Conservation (phyloP, 768 basidiomycete species). For the Termitomyces sp. region DNA sequence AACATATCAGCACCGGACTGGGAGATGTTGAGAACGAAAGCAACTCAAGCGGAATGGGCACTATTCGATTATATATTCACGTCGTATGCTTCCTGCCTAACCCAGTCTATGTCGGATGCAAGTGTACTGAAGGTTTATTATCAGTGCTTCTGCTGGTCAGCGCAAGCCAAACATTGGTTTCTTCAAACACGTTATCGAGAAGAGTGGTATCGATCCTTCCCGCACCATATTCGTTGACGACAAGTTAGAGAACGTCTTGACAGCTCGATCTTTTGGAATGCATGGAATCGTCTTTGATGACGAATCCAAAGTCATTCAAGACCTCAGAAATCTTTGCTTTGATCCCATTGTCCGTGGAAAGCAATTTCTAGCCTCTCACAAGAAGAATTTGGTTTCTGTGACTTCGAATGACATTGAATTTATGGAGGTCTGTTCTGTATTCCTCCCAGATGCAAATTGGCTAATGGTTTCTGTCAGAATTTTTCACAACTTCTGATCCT, state of each 20-base stretch:
- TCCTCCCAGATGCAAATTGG: background rate
- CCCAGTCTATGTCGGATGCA: background rate
- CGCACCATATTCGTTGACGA: background rate
- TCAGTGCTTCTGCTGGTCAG: background rate
- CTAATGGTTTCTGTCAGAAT: background rate
- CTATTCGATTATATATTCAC: background rate
- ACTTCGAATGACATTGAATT: background rate
- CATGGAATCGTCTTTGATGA: too few species aligned
- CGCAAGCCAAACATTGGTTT: too few species aligned
- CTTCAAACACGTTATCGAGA: background rate
- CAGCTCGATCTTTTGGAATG: too few species aligned
- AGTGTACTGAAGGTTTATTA: background rate
- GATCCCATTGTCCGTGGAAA: background rate
- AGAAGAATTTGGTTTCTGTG: background rate
- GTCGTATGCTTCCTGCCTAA: background rate
- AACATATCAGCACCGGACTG: background rate
- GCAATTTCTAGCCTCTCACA: background rate
- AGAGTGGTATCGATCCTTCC: background rate
- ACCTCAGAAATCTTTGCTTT: background rate
- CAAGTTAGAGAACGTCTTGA: too few species aligned
- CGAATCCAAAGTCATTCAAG: background rate
- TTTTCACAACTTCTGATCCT: background rate
- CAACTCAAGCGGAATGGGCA: background rate
- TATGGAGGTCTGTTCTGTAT: background rate
- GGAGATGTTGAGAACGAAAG: background rate